phyloP scores from a whole-genome alignment of 352 stramenopile species.

The Phytophthora sp. region DNA sequence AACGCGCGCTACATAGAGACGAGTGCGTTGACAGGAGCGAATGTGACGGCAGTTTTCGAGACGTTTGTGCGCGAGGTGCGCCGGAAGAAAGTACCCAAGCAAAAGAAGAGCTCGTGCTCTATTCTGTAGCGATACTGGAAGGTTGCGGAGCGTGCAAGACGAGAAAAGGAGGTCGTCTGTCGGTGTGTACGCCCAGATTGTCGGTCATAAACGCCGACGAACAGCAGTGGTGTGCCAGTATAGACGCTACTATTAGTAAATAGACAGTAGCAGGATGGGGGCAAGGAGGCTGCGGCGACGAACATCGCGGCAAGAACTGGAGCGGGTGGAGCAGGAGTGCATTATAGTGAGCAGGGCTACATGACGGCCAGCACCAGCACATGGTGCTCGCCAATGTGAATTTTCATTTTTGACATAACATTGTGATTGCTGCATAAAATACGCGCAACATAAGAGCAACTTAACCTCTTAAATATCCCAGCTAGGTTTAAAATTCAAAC shows the following conservation, averaged over 20 bases:
- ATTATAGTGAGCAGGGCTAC: slow-evolving; percentile 24
- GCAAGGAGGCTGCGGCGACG: slow-evolving; percentile 11
- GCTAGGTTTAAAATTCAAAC: slow-evolving; percentile 31
- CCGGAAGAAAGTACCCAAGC: slow-evolving; percentile 80
- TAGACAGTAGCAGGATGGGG: slow-evolving; percentile 41
- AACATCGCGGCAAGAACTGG: slow-evolving; percentile 13
- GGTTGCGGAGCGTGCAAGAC: slow-evolving; percentile 1
- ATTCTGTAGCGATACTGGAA: slow-evolving; percentile 58
- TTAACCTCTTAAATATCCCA: not conserved
- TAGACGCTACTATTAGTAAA: slow-evolving; percentile 45
- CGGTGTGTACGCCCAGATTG: not conserved
- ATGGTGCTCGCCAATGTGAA: slow-evolving; percentile 39
- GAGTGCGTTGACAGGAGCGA: slow-evolving; percentile 83
- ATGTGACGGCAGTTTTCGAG: slow-evolving; percentile 89
- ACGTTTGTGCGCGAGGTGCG: slow-evolving; percentile 87
- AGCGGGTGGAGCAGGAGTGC: slow-evolving; percentile 16
- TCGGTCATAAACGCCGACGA: not conserved
- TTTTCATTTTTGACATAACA: slow-evolving; percentile 34
- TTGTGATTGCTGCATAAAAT: no score
- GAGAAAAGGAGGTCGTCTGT: not conserved
- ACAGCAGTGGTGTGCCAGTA: slow-evolving; percentile 25
- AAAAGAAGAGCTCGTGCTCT: slow-evolving; percentile 71
- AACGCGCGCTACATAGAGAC: slow-evolving; percentile 90
- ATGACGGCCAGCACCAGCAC: no score
- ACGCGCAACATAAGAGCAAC: not conserved